Base-by-base conservation (phyloP, 2,329 filamentous ascomycete genomes). In the Phyllosticta citriasiana region DNA sequence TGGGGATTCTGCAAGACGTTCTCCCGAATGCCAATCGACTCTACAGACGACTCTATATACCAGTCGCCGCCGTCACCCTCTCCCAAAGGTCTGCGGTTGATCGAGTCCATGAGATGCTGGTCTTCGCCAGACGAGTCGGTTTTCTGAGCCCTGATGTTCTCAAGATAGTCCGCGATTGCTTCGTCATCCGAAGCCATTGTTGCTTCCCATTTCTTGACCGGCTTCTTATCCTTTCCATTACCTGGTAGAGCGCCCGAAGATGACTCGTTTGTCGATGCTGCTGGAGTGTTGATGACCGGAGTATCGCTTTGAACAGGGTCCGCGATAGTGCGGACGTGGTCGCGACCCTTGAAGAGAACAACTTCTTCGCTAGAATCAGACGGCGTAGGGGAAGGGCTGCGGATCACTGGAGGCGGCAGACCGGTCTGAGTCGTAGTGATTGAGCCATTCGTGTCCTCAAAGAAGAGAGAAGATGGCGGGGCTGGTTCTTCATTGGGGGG, bases 321-420 rank as follows among this genome's bases (percentile, higher is more conserved):
- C 33, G 60, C 57, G 16, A 61, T 55, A 8, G 33, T 57, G 12
- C 40, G 57, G 24, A 61, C 60, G 22, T 50, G 53, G 26, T 57
- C 57, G 55, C 73, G 70, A 7, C 73, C 73, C 63, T 64, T 65
- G 64, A 75, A 75, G 19, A 74, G 64, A 55, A 91, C 84, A 4
- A 90, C 77, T 65, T 96, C 89, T 55, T 89, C 88, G 67, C 86
- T 88, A 0, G 87, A 89, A 64, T 84, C 79, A 0, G 80, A 81
- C 6, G 69, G 68, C 1, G 74, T 74, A 16, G 75, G 75, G 14
- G 76, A 78, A 2, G 74, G 67, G 47, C 70, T 73, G 27, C 76
- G 75, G 53, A 73, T 69, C 0, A 66, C 30, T 19, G 69, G 64
- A 22, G 53, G 55, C 10, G 59, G 61, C 26, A 61, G 25, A n/a